These are phyloP conservation scores for Termitomyces sp. DNA, from an alignment of 768 basidiomycete species.

Conservation along the genomic window DNA sequence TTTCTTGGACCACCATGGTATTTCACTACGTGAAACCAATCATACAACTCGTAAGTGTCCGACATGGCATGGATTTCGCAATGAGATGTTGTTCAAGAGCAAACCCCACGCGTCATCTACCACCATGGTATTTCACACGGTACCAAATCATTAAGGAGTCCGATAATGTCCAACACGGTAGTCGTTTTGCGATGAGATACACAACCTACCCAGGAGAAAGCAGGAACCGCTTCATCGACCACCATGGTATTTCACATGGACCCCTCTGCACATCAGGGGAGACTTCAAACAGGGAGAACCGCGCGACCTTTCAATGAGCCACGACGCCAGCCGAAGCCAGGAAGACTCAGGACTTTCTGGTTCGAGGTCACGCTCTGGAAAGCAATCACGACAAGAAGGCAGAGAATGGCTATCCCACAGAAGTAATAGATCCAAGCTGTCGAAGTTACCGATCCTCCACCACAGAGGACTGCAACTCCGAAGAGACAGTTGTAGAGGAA, in stretches of 20 bases:
- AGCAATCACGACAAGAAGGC: conserved; percentile 9
- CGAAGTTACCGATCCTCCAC: not conserved
- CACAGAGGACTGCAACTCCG: conserved; percentile 17
- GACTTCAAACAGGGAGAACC: not conserved
- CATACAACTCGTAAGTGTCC: not conserved
- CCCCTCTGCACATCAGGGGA: not conserved
- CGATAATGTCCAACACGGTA: too few relatives aligned
- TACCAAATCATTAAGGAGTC: too few relatives aligned
- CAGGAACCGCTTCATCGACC: not conserved
- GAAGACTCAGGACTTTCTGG: not conserved
- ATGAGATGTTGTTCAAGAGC: not conserved
- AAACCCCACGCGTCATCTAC: not conserved
- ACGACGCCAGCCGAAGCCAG: not conserved
- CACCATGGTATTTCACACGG: not conserved
- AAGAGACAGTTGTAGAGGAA: conserved; percentile 31
- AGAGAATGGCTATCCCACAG: conserved; percentile 7
- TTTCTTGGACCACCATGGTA: too few relatives aligned
- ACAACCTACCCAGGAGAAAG: not conserved
- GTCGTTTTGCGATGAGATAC: not conserved
- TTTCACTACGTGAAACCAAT: too few relatives aligned
- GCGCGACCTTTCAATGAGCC: not conserved
- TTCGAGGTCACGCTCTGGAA: not conserved
- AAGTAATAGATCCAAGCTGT: conserved; percentile 1
- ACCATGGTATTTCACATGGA: not conserved
- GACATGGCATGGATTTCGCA: not conserved